Evolutionary conservation across 2,329 filamentous ascomycete genomes (phyloP).

Genomic region (Phyllosticta capitalensis): DNA sequence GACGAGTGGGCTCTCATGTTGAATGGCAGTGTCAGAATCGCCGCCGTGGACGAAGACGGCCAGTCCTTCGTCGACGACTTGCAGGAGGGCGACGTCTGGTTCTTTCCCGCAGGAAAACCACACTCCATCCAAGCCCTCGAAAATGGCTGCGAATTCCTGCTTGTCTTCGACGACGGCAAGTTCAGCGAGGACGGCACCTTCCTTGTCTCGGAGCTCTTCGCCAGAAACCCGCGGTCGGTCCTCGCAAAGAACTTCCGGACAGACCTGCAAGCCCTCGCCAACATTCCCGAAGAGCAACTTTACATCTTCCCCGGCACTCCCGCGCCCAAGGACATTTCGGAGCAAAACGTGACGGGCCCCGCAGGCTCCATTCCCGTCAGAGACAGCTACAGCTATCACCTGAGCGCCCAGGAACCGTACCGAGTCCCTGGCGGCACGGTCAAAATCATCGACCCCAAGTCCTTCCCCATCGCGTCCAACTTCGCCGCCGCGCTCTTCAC

Average conservation of each 20-base stretch:
- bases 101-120: conserved; percentile 27
- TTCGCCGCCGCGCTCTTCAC: conserved; percentile 50
- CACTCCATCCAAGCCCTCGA: conserved; percentile 46
- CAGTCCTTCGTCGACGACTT: conserved; percentile 35
- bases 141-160: conserved; percentile 48
- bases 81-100: conserved; percentile 29
- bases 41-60: conserved; percentile 44
- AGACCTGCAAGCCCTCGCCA: conserved; percentile 26
- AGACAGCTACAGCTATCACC: conserved; percentile 33
- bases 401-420: conserved; percentile 40
- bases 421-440: conserved; percentile 47
- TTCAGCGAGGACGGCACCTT: conserved; percentile 54
- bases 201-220: conserved; percentile 45
- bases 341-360: conserved; percentile 37
- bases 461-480: conserved; percentile 46
- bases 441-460: conserved; percentile 49
- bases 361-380: conserved; percentile 23
- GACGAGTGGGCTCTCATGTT: conserved; percentile 45
- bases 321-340: conserved; percentile 26
- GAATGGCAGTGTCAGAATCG: conserved; percentile 44
- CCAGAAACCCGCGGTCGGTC: conserved; percentile 32
- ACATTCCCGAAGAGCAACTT: conserved; percentile 29
- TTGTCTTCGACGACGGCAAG: conserved; percentile 50
- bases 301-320: conserved; percentile 36
- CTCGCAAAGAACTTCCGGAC: conserved; percentile 36